Percentiles rank a stretch among this genome's conserved stretches.
Evolutionary conservation across 306 rosid species (phyloP).

Genomic region (Trichosanthes cucumerina): DNA sequence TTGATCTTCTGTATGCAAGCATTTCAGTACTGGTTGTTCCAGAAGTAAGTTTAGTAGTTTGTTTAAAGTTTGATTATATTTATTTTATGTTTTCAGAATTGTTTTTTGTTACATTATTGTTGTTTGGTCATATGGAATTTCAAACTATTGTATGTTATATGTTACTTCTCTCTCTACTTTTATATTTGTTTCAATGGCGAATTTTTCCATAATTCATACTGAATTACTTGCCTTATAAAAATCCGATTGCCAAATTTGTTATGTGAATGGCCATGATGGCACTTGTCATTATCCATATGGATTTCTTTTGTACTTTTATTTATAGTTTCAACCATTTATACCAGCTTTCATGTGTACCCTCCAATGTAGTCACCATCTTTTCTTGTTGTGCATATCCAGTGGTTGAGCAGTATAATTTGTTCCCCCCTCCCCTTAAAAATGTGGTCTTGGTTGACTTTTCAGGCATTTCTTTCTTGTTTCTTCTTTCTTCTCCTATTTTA

Average conservation of each 20-base stretch:
- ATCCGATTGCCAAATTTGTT: background rate
- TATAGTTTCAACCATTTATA: background rate
- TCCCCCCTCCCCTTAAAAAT: background rate
- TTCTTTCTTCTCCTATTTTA: background rate
- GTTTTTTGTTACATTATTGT: background rate
- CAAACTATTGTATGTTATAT: background rate
- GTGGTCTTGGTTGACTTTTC: background rate
- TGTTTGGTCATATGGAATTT: background rate
- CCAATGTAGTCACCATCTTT: background rate
- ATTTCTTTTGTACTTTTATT: background rate
- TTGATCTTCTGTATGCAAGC: slow-evolving; percentile 91
- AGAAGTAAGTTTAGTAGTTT: slow-evolving; percentile 44
- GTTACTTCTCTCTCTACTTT: background rate
- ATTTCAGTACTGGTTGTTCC: slow-evolving; percentile 84
- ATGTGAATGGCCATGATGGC: background rate
- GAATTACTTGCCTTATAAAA: background rate
- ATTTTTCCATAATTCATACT: background rate
- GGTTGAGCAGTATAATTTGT: background rate
- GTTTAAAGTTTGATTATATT: background rate
- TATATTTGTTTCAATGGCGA: background rate
- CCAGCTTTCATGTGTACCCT: background rate
- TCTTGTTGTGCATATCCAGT: background rate
- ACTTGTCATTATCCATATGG: background rate
- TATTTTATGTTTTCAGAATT: background rate
- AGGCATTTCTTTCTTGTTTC: background rate